Evolutionary conservation across 129 eudicot genomes (phyloP).

Genomic region (Centaurea solstitialis): DNA sequence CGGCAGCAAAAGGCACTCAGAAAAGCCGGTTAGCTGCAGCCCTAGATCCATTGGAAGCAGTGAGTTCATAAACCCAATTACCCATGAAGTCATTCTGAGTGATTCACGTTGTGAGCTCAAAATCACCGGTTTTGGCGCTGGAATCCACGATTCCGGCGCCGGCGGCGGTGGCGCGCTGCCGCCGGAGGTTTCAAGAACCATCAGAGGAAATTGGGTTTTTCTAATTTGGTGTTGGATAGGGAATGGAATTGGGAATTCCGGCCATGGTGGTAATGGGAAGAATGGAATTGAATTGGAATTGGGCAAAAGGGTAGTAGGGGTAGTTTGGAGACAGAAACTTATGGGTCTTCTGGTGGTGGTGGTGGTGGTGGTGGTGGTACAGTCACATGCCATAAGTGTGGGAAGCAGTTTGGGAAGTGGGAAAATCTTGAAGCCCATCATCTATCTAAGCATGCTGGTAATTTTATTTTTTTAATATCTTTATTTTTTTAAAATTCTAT

Average conservation of each 20-base stretch:
- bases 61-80: slow-evolving; percentile 90
- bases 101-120: slow-evolving; percentile 88
- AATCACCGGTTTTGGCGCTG: slow-evolving; percentile 72
- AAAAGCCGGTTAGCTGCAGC: slow-evolving; percentile 85
- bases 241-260: slow-evolving; percentile 25
- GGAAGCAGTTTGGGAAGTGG: slow-evolving; percentile 91
- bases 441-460: slow-evolving; percentile 83
- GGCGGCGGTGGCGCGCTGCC: slow-evolving; percentile 37
- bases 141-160: slow-evolving; percentile 40
- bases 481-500: background rate
- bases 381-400: slow-evolving; percentile 91
- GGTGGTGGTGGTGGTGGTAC: slow-evolving; percentile 31
- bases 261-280: background rate
- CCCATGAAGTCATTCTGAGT: slow-evolving; percentile 89
- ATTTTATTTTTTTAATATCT: slow-evolving; percentile 5
- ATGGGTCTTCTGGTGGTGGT: slow-evolving; percentile 47
- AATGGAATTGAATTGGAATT: slow-evolving; percentile 31
- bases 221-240: background rate
- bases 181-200: slow-evolving; percentile 41
- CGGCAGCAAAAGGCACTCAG: slow-evolving; percentile 92
- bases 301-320: slow-evolving; percentile 46
- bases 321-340: slow-evolving; percentile 51
- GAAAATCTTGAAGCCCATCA: slow-evolving; percentile 98
- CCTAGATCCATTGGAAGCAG: slow-evolving; percentile 98
- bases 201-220: slow-evolving; percentile 46